phyloP scores from a whole-genome alignment of 768 basidiomycete species.

The Termitomyces sp. region DNA sequence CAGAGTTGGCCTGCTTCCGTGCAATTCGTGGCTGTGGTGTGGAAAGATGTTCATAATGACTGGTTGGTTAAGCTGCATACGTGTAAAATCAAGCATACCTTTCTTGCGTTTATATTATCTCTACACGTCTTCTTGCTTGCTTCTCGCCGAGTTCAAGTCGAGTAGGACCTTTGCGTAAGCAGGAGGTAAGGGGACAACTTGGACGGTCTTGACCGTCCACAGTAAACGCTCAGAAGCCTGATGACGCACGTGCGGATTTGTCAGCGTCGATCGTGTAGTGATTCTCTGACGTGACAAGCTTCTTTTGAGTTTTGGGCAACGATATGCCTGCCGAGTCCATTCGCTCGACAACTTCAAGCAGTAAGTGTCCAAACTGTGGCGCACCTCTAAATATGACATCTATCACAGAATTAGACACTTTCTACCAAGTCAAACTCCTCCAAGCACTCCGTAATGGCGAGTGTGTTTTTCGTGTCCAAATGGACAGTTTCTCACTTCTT shows the following conservation, averaged over 20 bases:
- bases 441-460: constrained; percentile 57
- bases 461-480: constrained; percentile 12
- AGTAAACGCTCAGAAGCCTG: too few relatives aligned
- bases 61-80: too few relatives aligned
- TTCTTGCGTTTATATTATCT: too few relatives aligned
- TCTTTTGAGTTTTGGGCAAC: neutral
- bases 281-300: neutral
- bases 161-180: too few relatives aligned
- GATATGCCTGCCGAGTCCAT: neutral
- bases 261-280: neutral
- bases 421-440: constrained; percentile 62
- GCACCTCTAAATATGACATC: neutral
- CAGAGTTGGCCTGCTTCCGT: too few relatives aligned
- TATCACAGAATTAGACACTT: constrained; percentile 26
- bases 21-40: too few relatives aligned
- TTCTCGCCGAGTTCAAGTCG: too few relatives aligned
- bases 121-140: too few relatives aligned
- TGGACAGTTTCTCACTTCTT: neutral
- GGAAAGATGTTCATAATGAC: too few relatives aligned
- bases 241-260: neutral
- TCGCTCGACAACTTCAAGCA: neutral
- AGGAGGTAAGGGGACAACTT: too few relatives aligned
- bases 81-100: too few relatives aligned
- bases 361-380: neutral
- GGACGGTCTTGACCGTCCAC: too few relatives aligned